Percentiles rank a stretch among this genome's conserved stretches.
phyloP scores from a whole-genome alignment of 106 monocot genomes.

The Vanilla planifolia region DNA sequence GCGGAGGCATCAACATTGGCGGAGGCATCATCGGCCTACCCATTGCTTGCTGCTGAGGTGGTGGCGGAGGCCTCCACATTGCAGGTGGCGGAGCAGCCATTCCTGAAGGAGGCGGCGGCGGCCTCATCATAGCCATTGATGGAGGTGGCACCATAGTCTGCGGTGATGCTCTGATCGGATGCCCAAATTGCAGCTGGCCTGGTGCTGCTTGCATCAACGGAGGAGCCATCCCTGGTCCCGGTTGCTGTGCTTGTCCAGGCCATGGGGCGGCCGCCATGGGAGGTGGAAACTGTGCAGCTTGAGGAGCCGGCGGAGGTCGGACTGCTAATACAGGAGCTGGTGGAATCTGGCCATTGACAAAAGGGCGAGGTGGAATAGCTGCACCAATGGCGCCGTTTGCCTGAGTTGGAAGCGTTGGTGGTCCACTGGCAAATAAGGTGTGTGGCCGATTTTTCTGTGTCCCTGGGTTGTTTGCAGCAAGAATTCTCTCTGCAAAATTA shows the following conservation, averaged over 20 bases:
- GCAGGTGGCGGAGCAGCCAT: constrained; percentile 16
- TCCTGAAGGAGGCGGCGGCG: constrained; percentile 37
- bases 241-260: constrained; percentile 44
- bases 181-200: constrained; percentile 40
- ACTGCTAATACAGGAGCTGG: constrained; percentile 24
- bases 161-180: constrained; percentile 19
- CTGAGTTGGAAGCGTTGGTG: constrained; percentile 54
- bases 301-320: constrained; percentile 44
- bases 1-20: constrained; percentile 37
- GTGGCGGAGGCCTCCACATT: constrained; percentile 47
- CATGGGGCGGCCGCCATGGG: constrained; percentile 52
- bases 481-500: constrained; percentile 59
- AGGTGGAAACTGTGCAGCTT: constrained; percentile 40
- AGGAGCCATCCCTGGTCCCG: constrained; percentile 13
- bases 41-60: constrained; percentile 32
- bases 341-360: constrained; percentile 33
- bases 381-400: constrained; percentile 14
- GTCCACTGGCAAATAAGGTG: constrained; percentile 88
- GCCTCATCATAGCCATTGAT: constrained; percentile 33
- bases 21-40: constrained; percentile 39
- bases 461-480: constrained; percentile 81
- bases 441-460: constrained; percentile 72
- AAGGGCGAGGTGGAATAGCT: constrained; percentile 53
- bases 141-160: constrained; percentile 45
- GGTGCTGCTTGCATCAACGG: constrained; percentile 35